Evolutionary conservation across 495 filamentous ascomycete genomes (phyloP).

Genomic region (Hyphodiscus hymeniophilus): DNA sequence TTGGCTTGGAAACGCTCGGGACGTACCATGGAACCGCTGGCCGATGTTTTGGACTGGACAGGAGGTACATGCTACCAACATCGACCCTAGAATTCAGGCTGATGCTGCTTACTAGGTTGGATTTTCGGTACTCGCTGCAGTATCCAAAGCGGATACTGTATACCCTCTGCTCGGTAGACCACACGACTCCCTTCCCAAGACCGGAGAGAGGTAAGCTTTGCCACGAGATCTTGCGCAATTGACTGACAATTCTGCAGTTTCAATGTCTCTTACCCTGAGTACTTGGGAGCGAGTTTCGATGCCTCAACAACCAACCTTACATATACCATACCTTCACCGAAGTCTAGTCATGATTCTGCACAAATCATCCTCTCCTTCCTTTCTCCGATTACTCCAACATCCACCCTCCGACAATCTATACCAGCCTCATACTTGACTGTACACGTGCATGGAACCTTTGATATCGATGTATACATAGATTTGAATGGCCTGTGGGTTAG

Average conservation of each 20-base stretch:
- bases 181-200: conserved; percentile 61
- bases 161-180: conserved; percentile 84
- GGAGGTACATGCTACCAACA: conserved; percentile 12
- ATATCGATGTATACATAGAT: conserved; percentile 81
- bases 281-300: conserved; percentile 77
- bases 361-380: conserved; percentile 77
- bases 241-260: conserved; percentile 35
- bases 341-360: conserved; percentile 19
- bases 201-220: conserved; percentile 32
- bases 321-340: conserved; percentile 55
- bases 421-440: conserved; percentile 82
- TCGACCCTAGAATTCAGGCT: conserved; percentile 6
- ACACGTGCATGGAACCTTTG: conserved; percentile 58
- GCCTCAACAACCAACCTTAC: conserved; percentile 89
- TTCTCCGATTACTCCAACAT: conserved; percentile 87
- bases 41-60: conserved; percentile 89
- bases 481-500: conserved; percentile 86
- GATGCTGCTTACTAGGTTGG: conserved; percentile 52
- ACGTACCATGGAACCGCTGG: conserved; percentile 84
- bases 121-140: conserved; percentile 68
- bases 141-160: conserved; percentile 61
- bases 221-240: not conserved
- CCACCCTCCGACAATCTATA: conserved; percentile 82
- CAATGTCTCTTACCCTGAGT: conserved; percentile 60
- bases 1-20: conserved; percentile 73